Conservation (phyloP, 164 flowering plant species). For the Santalum album region DNA sequence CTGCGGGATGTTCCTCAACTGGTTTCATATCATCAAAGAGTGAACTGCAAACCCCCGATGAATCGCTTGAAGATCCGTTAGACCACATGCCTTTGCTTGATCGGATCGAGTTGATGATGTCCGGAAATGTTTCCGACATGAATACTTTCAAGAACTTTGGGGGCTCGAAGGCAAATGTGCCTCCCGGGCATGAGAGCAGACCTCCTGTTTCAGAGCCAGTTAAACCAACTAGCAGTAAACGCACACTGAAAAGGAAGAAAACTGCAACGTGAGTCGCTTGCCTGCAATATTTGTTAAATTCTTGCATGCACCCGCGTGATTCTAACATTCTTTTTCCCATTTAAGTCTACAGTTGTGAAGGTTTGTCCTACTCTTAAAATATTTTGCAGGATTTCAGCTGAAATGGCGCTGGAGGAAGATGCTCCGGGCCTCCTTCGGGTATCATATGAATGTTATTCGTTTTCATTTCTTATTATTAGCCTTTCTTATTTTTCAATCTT, state of each 20-base stretch:
- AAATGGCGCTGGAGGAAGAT: slow-evolving; percentile 88
- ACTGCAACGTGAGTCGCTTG: slow-evolving; percentile 51
- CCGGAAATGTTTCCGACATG: slow-evolving; percentile 12
- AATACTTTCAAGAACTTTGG: slow-evolving; percentile 8
- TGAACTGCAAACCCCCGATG: slow-evolving; percentile 22
- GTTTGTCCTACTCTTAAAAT: neutral
- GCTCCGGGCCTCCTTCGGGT: slow-evolving; percentile 94
- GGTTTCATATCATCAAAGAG: slow-evolving; percentile 21
- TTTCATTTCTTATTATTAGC: neutral
- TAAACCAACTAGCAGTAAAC: slow-evolving; percentile 19
- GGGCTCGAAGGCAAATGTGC: slow-evolving; percentile 11
- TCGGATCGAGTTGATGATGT: slow-evolving; percentile 36
- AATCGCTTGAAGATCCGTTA: slow-evolving; percentile 28
- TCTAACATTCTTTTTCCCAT: neutral
- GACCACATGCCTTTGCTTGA: slow-evolving; percentile 62
- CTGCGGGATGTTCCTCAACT: slow-evolving; percentile 4
- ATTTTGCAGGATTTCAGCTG: slow-evolving; percentile 59
- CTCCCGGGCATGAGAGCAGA: slow-evolving; percentile 11
- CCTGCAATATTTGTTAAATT: neutral
- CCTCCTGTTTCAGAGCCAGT: slow-evolving; percentile 19
- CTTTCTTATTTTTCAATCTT: no score
- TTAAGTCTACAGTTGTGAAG: neutral
- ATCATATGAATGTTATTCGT: slow-evolving; percentile 7
- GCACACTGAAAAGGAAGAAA: slow-evolving; percentile 50
- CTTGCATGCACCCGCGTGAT: neutral